Evolutionary conservation across 331 rosid genomes (phyloP).

Genomic region (Rhamnella rubrinervis): DNA sequence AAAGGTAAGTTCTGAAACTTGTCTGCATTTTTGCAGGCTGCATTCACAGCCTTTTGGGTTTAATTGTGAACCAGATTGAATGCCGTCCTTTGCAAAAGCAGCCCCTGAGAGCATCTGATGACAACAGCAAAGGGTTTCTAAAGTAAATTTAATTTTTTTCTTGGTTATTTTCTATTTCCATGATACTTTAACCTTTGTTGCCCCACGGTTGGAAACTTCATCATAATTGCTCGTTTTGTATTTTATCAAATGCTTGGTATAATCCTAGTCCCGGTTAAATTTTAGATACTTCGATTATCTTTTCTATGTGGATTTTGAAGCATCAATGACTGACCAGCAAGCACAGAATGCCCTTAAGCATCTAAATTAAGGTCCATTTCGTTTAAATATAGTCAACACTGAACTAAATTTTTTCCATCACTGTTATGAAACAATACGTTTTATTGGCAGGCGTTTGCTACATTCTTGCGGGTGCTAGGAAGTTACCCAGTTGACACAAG

Average conservation of each 20-base stretch:
- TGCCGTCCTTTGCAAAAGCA: conserved; percentile 89
- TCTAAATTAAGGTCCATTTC: conserved; percentile 50
- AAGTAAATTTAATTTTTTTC: conserved; percentile 47
- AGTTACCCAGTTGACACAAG: conserved; percentile 90
- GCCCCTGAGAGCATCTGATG: conserved; percentile 63
- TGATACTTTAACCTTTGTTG: conserved; percentile 6
- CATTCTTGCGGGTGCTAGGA: conserved; percentile 94
- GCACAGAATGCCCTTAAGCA: conserved; percentile 91
- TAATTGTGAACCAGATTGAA: conserved; percentile 68
- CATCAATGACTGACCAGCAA: conserved; percentile 89
- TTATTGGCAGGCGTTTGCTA: conserved; percentile 75
- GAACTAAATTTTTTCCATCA: conserved; percentile 17
- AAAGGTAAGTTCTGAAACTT: conserved; percentile 44
- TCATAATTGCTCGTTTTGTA: conserved; percentile 2
- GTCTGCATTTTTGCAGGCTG: conserved; percentile 11
- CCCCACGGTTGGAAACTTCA: conserved; percentile 5
- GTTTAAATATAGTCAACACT: conserved; percentile 17
- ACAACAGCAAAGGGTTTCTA: conserved; percentile 46
- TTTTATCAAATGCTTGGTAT: conserved; percentile 5
- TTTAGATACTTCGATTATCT: conserved; percentile 87
- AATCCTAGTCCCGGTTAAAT: conserved; percentile 15
- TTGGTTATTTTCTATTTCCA: conserved; percentile 10
- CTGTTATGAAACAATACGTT: conserved; percentile 22
- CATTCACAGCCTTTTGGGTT: conserved; percentile 15
- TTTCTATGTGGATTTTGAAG: conserved; percentile 94